Base-by-base conservation (phyloP, 495 filamentous ascomycete genomes). In the Hypoxylon perforatum region DNA sequence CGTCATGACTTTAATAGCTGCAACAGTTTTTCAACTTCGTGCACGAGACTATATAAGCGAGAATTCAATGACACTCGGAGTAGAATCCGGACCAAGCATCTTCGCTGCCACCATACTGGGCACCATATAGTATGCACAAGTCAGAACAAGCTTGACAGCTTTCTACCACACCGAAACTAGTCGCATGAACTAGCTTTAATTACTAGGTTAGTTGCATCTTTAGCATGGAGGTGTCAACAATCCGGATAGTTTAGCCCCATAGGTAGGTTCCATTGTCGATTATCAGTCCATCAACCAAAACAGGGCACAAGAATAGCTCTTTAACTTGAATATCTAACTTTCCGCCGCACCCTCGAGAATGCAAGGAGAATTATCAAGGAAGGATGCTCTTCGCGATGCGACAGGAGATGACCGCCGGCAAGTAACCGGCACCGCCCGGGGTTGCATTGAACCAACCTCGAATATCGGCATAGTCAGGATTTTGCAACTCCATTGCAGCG, bases 401-500 rank as follows among this genome's bases (percentile, higher is more conserved):
- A 28, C 12, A 53, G 50, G 65, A 64, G 60, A 53, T 69, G 60
- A 61, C 61, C 57, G 39, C 22, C 52, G 15, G 21, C 53, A n/a
- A 41, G 51, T 57, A 65, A 8, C 50, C 61, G 60, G 50, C 19
- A 21, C 41, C 30, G 45, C 30, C 61, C 50, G 52, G 46, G 23
- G 61, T 69, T 10, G 51, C 41, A 57, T 64, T 19, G 49, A 58
- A 38, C 14, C n/a, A 17, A 28, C 14, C 36, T 57, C 55, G 57
- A 54, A 57, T 57, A 49, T 38, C 55, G 60, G 30, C 38, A 51
- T 51, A 28, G 49, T 41, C 45, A 48, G 48, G 54, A 12, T 23
- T 59, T 64, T 69, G 49, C 60, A 50, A 60, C 46, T 36, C 25
- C 48, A 33, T 55, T 61, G 41, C 51, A 61, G 65, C 65, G 48